Evolutionary conservation across 805 yeast genomes (phyloP).

Genomic region (Barnettozyma siamensis): DNA sequence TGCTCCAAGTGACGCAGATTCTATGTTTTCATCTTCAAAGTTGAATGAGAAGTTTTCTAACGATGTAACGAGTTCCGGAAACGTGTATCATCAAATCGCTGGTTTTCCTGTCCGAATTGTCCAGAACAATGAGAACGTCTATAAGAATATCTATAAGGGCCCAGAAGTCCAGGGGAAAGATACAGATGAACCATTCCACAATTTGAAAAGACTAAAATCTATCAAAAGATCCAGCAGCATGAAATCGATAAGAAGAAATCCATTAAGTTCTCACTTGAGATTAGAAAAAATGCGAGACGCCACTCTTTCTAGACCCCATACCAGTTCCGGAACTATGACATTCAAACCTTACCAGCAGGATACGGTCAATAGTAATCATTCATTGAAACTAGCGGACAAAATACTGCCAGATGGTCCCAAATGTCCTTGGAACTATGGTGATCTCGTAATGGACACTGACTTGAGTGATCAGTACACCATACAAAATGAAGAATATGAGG

Average conservation of each 20-base stretch:
- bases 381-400: background rate
- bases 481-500: background rate
- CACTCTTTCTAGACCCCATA: background rate
- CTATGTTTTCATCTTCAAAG: background rate
- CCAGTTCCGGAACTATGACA: background rate
- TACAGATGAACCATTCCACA: no score
- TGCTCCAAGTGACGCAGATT: background rate
- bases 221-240: background rate
- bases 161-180: background rate
- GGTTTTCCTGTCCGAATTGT: background rate
- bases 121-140: constrained; percentile 4
- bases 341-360: background rate
- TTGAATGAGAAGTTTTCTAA: background rate
- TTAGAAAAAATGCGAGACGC: background rate
- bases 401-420: background rate
- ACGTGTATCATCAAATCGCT: constrained; percentile 3
- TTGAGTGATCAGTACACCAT: background rate
- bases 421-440: constrained; percentile 3
- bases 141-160: background rate
- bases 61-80: no score
- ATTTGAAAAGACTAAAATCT: background rate
- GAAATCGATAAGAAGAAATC: background rate
- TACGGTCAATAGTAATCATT: background rate
- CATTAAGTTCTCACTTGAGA: background rate
- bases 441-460: background rate